Conservation (phyloP, 2,329 filamentous ascomycete species). For the Aspergillus pseudonomiae region DNA sequence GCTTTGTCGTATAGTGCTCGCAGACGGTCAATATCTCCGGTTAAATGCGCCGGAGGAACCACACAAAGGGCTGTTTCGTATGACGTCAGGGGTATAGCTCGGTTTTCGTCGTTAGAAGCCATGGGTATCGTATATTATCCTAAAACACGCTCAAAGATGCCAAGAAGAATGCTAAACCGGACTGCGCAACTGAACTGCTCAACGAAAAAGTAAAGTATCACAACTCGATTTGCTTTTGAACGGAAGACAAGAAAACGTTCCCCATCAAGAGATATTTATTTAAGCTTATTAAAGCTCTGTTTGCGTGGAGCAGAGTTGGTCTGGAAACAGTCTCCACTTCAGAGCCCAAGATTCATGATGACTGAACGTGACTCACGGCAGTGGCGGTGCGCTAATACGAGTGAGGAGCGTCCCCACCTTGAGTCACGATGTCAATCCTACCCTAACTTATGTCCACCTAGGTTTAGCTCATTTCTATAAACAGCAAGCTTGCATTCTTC, state of each 20-base stretch:
- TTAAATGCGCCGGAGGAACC: constrained; percentile 4
- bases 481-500: no score
- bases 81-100: not conserved
- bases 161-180: not conserved
- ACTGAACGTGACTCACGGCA: not conserved
- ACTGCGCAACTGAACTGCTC: not conserved
- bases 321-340: not conserved
- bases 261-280: not conserved
- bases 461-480: no score
- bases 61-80: constrained; percentile 13
- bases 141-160: not conserved
- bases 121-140: not conserved
- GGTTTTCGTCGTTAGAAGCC: not conserved
- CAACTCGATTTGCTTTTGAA: not conserved
- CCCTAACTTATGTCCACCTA: no score
- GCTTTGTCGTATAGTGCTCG: constrained; percentile 11
- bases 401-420: not conserved
- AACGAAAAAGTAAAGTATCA: not conserved
- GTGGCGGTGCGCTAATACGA: not conserved
- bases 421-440: not conserved
- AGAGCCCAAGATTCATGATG: not conserved
- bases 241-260: not conserved
- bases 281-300: not conserved
- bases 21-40: constrained; percentile 8
- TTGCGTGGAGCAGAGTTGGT: not conserved